These are phyloP conservation scores for Thermoascus crustaceus DNA, from an alignment of 2,329 filamentous ascomycete species.

Conservation along the genomic window DNA sequence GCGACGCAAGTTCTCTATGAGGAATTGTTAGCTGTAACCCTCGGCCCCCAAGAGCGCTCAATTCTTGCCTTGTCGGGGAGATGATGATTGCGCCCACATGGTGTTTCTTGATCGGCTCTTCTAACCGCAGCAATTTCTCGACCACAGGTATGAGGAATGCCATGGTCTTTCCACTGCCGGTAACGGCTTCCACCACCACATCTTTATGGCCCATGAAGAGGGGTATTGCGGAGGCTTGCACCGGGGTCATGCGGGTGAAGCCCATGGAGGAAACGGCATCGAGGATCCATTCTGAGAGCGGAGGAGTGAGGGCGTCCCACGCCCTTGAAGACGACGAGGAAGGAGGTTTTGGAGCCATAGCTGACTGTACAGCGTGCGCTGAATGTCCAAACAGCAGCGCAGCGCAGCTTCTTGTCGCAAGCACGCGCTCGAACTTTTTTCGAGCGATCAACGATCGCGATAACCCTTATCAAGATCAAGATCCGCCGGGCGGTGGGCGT, in stretches of 20 bases:
- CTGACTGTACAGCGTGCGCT: too few relatives aligned
- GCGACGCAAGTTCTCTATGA: slow-evolving; percentile 71
- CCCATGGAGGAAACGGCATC: slow-evolving; percentile 79
- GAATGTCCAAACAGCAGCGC: too few relatives aligned
- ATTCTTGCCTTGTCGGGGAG: slow-evolving; percentile 61
- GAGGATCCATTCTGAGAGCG: slow-evolving; percentile 73
- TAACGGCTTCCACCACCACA: slow-evolving; percentile 87
- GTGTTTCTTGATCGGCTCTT: slow-evolving; percentile 78
- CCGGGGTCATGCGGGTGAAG: slow-evolving; percentile 80
- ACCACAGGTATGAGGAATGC: slow-evolving; percentile 77
- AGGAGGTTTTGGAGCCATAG: slow-evolving; percentile 38
- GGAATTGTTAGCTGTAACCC: slow-evolving; percentile 4
- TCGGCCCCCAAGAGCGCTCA: not conserved
- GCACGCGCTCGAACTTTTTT: too few relatives aligned
- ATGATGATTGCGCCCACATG: slow-evolving; percentile 87
- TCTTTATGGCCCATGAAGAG: slow-evolving; percentile 86
- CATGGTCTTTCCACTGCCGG: slow-evolving; percentile 83
- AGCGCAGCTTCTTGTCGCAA: too few relatives aligned
- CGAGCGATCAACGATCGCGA: too few relatives aligned
- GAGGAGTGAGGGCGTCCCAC: slow-evolving; percentile 63
- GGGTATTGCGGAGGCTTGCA: slow-evolving; percentile 87
- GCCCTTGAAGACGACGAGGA: slow-evolving; percentile 39
- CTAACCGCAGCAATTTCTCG: slow-evolving; percentile 69
- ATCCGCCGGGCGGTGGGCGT: too few relatives aligned
- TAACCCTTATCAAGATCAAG: too few relatives aligned